Conservation (phyloP, 1,284 basidiomycete genomes). For the Boletellus deceptivus region DNA sequence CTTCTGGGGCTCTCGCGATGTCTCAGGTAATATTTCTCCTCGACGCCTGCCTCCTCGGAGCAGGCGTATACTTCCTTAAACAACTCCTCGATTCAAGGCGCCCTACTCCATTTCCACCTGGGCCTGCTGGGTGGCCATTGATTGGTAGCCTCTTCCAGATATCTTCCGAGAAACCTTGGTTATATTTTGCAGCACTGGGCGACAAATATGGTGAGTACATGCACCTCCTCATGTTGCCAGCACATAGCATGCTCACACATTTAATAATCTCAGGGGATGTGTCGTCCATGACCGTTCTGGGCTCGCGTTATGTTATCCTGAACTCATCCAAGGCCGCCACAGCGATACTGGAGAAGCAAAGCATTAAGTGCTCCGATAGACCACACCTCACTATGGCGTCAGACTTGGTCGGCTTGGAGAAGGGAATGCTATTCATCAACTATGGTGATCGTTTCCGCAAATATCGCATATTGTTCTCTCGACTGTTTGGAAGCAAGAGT, state of each 20-base stretch:
- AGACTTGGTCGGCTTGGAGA: constrained; percentile 25
- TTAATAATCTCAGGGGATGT: constrained; percentile 21
- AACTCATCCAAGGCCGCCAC: constrained; percentile 21
- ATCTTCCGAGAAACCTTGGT: constrained; percentile 40
- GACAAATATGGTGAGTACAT: constrained; percentile 37
- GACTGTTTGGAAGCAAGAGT: constrained; percentile 25
- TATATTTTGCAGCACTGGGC: constrained; percentile 45
- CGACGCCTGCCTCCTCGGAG: constrained; percentile 12
- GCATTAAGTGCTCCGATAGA: constrained; percentile 24
- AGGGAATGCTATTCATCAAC: constrained; percentile 20
- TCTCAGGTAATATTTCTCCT: neutral
- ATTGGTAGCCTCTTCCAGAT: constrained; percentile 39
- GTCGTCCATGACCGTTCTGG: constrained; percentile 16
- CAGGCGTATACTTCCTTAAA: constrained; percentile 11
- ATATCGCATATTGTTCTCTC: constrained; percentile 22
- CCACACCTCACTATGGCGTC: constrained; percentile 25
- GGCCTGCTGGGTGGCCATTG: constrained; percentile 33
- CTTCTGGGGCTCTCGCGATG: no score
- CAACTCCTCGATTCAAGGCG: constrained; percentile 1
- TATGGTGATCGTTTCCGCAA: constrained; percentile 22
- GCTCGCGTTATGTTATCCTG: constrained; percentile 24
- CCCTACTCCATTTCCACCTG: constrained; percentile 29
- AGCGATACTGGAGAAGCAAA: constrained; percentile 30
- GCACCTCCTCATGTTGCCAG: neutral
- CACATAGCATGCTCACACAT: neutral